Evolutionary conservation across 257 asterid species (phyloP), one percentile per base, ranked within the genome.

Genomic region (Fraxinus excelsior): DNA sequence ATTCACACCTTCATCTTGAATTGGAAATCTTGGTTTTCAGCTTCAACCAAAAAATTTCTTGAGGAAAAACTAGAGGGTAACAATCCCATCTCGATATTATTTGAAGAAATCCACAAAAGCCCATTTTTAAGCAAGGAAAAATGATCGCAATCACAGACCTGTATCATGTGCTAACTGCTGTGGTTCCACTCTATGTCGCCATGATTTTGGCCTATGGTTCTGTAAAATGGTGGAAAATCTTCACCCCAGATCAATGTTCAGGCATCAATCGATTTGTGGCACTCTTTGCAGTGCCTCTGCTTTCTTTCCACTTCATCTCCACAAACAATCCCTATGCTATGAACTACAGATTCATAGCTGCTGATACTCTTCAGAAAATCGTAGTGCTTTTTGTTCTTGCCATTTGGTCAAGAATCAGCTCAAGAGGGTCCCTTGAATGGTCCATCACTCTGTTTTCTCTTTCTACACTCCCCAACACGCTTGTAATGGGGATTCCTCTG

Each of bases 181-280:
- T 91, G 3, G 96, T 91, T 2, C 94, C 92, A 8, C 92, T 89
- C 28, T 90, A 90, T 76, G 93, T 90, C 2, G 95, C 95, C 77
- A 90, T 90, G 95, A 80, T 90, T 21, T 70, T 90, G 0, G 94
- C 96, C 2, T 90, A 90, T 76, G 94, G 91, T 31, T 90, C 93
- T 19, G 96, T 90, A 0, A 88, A 84, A 71, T 88, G 96, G 96
- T 90, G 96, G 96, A 85, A 83, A 46, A 85, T 90, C 58, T 90
- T 90, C 89, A 87, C 87, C 13, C 94, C 92, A 0, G 94, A 91
- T 19, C 94, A 89, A 70, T 91, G 96, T 67, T 89, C 96, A 4
- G 96, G 96, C 25, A 91, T 91, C 82, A 91, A 91, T 85, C 64
- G 94, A 25, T 91, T 91, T 69, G 96, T 91, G 0, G 96, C 96